Evolutionary conservation across 139 green algal species (phyloP).

Genomic region (Coelastrella sp.): DNA sequence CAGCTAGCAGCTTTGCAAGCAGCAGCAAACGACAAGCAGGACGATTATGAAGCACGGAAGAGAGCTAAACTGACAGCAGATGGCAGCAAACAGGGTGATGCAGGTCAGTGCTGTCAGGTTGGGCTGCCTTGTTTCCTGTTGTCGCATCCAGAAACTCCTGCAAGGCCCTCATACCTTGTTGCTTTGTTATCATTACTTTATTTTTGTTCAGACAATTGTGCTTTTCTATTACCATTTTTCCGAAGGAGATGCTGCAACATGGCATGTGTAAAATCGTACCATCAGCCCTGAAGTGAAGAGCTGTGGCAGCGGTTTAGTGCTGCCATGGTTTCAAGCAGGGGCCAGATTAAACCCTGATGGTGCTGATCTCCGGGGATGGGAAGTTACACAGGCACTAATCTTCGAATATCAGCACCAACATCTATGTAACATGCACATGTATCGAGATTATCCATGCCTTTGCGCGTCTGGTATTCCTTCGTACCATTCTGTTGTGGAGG

Average conservation of each 20-base stretch:
- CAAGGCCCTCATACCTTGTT: no score
- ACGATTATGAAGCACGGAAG: slow-evolving; percentile 29
- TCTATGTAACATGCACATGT: not conserved
- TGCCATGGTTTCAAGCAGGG: slow-evolving; percentile 30
- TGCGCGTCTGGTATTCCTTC: no score
- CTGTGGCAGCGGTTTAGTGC: slow-evolving; percentile 21
- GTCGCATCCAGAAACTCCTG: no score
- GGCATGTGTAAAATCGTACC: no score
- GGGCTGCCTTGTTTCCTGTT: no score
- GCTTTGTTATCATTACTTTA: no score
- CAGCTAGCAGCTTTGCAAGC: slow-evolving; percentile 23
- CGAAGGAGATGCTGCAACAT: no score
- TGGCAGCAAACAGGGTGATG: slow-evolving; percentile 26
- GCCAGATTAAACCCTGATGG: not conserved
- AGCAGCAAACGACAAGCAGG: not conserved
- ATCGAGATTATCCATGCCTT: no score
- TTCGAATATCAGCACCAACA: slow-evolving; percentile 40
- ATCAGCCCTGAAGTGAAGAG: slow-evolving; percentile 23
- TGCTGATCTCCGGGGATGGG: slow-evolving; percentile 39
- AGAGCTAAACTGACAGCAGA: slow-evolving; percentile 4
- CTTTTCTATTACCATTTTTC: no score
- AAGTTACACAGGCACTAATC: slow-evolving; percentile 35
- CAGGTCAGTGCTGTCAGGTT: not conserved
- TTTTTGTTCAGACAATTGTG: no score
- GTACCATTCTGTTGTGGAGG: no score